These are phyloP conservation scores for Darksidea phi DNA, from an alignment of 495 filamentous ascomycete genomes.

Conservation along the genomic window DNA sequence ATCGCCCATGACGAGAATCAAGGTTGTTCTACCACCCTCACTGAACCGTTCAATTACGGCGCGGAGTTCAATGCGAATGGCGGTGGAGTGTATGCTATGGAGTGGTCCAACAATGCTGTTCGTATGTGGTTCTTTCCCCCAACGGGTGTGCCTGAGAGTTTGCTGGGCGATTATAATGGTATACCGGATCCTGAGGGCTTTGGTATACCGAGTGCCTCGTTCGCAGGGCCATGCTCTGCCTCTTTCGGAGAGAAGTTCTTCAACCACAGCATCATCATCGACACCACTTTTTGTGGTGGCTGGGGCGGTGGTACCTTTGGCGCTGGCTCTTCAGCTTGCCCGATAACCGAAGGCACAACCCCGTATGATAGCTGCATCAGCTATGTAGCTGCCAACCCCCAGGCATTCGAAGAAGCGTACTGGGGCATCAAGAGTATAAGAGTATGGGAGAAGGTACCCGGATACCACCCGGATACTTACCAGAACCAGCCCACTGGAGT, in stretches of 20 bases:
- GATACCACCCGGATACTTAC: background rate
- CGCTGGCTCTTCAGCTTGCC: background rate
- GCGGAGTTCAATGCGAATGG: slow-evolving; percentile 55
- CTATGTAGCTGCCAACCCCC: slow-evolving; percentile 24
- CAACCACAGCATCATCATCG: slow-evolving; percentile 40
- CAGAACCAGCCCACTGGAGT: background rate
- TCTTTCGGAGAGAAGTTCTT: slow-evolving; percentile 28
- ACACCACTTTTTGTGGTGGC: slow-evolving; percentile 33
- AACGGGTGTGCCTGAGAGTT: slow-evolving; percentile 47
- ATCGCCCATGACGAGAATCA: slow-evolving; percentile 22
- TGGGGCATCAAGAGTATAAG: slow-evolving; percentile 29
- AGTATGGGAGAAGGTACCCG: slow-evolving; percentile 21
- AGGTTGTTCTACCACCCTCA: slow-evolving; percentile 19
- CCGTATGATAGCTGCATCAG: slow-evolving; percentile 16
- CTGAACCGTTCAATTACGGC: slow-evolving; percentile 49
- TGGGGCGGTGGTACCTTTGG: slow-evolving; percentile 27
- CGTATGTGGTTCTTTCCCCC: slow-evolving; percentile 61
- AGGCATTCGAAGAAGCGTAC: slow-evolving; percentile 25
- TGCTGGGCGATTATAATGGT: background rate
- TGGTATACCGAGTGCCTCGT: slow-evolving; percentile 56
- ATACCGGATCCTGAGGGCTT: slow-evolving; percentile 59
- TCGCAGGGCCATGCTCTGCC: slow-evolving; percentile 36
- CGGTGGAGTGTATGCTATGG: slow-evolving; percentile 61
- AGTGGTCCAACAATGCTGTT: slow-evolving; percentile 60
- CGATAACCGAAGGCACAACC: background rate